Base-by-base conservation (phyloP, 2,329 filamentous ascomycete genomes). In the Colletotrichum somersetense region DNA sequence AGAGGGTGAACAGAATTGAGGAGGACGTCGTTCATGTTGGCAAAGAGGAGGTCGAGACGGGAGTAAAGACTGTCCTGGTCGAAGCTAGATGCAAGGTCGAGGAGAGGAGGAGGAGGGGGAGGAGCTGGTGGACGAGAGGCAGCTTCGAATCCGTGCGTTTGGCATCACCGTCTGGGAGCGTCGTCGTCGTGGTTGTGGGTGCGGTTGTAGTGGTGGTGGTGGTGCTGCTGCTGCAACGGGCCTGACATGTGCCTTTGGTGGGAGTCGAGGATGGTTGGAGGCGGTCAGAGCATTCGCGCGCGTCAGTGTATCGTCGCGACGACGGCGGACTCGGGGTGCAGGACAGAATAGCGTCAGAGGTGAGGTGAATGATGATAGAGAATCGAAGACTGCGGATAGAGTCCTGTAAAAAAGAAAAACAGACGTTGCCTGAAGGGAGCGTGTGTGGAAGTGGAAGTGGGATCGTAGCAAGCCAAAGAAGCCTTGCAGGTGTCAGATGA, bases 21-120 rank as follows among this genome's bases (percentile, higher is more conserved):
- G 44, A 74, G 62, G 20, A 74, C 73, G 71, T 74, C 72, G 56
- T 71, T 74, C 73, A 74, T 74, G 56, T 26, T 74, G 46, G 57
- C 48, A 50, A 26, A 26, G 46, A 26, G 14, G 23, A n/a, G 33
- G 7, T 30, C n/a, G 44, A 26, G 33, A 18, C 23, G 40, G 26
- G n/a, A 62, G 33, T 52, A 52, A 48, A 12, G 16, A 64, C 23
- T 23, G 38, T n/a, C 33, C 30, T 64, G 18, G 53, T 48, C n/a
- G 38, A 48, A 40, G 40, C 59, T 65, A 63, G 42, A 20, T 18
- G 7, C 23, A 23, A 42, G 14, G 61, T 59, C 35, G 62, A 64
- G 66, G 20, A 42, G 56, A 58, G 35, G 35, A 38, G 20, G 20
- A n/a, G 53, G 53, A 26, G 50, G 42, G 23, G 33, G 35, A 57